Evolutionary conservation across 2,329 filamentous ascomycete genomes (phyloP), one percentile per base, ranked within the genome.

Genomic region (Teratosphaeria zuluensis): DNA sequence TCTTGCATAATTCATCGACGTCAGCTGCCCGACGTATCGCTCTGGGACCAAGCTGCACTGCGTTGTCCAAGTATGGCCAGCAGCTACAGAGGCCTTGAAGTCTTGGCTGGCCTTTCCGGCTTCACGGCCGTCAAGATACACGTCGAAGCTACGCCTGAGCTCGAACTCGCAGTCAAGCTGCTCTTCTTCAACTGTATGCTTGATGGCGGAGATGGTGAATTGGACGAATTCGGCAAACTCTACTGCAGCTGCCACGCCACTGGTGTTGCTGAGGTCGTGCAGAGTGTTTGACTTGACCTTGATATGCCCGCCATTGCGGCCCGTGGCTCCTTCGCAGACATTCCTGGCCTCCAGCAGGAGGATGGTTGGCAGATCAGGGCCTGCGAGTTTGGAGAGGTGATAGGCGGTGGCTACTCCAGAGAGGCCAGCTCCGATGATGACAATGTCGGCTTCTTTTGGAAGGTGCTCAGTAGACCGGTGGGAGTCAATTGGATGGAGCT

Each of bases 401-500:
- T 68, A 63, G 16, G 63, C 62, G 53, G 64, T 62, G 11, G 63
- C 59, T 30, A 66, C 63, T 42, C 67, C 67, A 51, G 63, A 58
- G 53, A 65, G 61, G 24, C 67, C 67, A 28, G 65, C 62, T n/a
- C 67, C 67, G 54, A 69, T 63, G 16, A 69, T 63, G 19, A 64
- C 63, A 51, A 69, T 61, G 31, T 68, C 66, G 35, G 59, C 63
- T 57, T 63, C 59, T 46, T 52, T 9, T 19, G 67, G 67, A 21
- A 91, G 75, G 6, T 81, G 73, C 1, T 75, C 67, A 0, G 88
- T 90, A 0, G 84, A 85, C 24, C 82, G 80, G 67, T 89, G 84
- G n/a, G 84, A 68, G 58, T 78, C 75, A 1, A 80, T 65, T 1
- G 64, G 59, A 61, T 76, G 70, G 6, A 71, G 72, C 28, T 75